Evolutionary conservation across 257 asterid species (phyloP).

Genomic region (Catharanthus roseus): DNA sequence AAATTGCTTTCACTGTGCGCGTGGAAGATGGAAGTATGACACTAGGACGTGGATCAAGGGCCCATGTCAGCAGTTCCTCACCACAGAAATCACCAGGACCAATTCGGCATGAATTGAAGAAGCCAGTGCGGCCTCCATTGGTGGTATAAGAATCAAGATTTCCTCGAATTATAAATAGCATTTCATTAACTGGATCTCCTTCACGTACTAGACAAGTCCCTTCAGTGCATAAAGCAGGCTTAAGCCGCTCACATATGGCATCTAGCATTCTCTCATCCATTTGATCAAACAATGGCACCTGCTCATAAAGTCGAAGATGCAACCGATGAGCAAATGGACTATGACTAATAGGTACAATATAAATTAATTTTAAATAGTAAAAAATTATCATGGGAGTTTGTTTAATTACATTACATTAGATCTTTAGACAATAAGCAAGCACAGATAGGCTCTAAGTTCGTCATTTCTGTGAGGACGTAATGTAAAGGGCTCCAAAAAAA

Average conservation of each 20-base stretch:
- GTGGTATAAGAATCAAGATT: constrained; percentile 91
- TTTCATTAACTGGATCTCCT: constrained; percentile 92
- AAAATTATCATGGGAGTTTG: neutral
- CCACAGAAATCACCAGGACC: constrained; percentile 96
- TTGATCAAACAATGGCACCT: constrained; percentile 95
- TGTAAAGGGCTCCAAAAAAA: neutral
- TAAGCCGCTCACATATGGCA: constrained; percentile 93
- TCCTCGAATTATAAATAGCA: constrained; percentile 87
- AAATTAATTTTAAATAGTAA: too few species aligned
- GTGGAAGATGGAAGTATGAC: constrained; percentile 87
- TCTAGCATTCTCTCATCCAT: constrained; percentile 92
- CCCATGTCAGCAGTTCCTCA: constrained; percentile 96
- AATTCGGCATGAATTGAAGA: constrained; percentile 78
- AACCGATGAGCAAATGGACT: neutral
- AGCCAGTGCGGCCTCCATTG: constrained; percentile 92
- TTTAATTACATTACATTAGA: neutral
- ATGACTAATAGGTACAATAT: neutral
- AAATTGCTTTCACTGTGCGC: constrained; percentile 74
- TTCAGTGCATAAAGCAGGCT: constrained; percentile 73
- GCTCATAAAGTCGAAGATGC: constrained; percentile 6
- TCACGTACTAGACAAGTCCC: constrained; percentile 79
- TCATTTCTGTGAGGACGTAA: neutral
- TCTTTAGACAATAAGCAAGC: neutral
- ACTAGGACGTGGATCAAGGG: constrained; percentile 86
- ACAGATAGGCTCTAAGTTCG: neutral